Percentiles rank a stretch among this genome's conserved stretches.
Conservation (phyloP, 2,329 filamentous ascomycete genomes). For the Colletotrichum sp. region DNA sequence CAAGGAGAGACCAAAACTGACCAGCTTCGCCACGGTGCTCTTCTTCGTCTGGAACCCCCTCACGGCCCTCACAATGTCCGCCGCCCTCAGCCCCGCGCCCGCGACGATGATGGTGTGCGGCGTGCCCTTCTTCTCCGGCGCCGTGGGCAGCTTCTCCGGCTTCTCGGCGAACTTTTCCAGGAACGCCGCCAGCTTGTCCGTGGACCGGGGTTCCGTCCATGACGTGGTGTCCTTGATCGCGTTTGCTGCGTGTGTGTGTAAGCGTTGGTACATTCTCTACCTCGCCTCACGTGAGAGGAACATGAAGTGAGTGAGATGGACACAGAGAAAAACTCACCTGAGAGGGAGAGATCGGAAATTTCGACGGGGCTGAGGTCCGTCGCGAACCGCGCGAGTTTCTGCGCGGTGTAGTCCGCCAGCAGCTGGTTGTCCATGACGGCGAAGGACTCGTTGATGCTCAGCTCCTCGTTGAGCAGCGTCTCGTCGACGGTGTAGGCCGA, state of each 20-base stretch:
- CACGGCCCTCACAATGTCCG: conserved; percentile 78
- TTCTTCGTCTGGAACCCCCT: conserved; percentile 82
- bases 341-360: conserved; percentile 80
- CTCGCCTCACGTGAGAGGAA: neutral
- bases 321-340: conserved; percentile 58
- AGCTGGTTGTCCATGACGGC: conserved; percentile 82
- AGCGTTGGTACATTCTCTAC: neutral
- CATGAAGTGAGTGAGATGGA: no score
- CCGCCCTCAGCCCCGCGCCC: conserved; percentile 82
- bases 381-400: conserved; percentile 79
- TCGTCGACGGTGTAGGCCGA: conserved; percentile 60
- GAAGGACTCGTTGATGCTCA: conserved; percentile 81
- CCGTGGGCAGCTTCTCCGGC: conserved; percentile 63
- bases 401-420: conserved; percentile 84
- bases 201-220: conserved; percentile 69
- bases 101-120: conserved; percentile 92
- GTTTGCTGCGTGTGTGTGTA: conserved; percentile 54
- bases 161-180: conserved; percentile 70
- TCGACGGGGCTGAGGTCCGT: conserved; percentile 84
- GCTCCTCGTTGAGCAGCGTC: conserved; percentile 67
- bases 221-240: conserved; percentile 81
- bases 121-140: conserved; percentile 71
- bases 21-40: conserved; percentile 80
- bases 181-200: conserved; percentile 80
- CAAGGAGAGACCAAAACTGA: conserved; percentile 31